Evolutionary conservation across 83 land plant genomes (phyloP), one percentile per base, ranked within the genome.

Genomic region (Picea mariana): DNA sequence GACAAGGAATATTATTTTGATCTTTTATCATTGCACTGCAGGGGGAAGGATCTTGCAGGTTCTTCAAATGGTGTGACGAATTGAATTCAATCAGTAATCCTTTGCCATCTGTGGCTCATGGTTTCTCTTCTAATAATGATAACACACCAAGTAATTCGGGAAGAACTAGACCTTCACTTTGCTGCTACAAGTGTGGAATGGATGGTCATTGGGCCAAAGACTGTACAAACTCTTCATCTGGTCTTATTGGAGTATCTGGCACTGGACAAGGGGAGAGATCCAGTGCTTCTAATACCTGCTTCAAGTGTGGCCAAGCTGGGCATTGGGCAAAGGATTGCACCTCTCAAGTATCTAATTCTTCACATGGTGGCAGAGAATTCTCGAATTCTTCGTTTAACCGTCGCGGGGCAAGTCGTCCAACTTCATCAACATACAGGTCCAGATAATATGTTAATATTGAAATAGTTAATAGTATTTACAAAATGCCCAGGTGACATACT

Each of bases 41-140:
- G 71, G 71, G 17, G 38, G 38, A 67, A 7, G 71, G 34, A 67
- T 11, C 71, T 67, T 67, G 71, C 16, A 67, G 9, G 17, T 67
- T 67, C 71, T 67, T 67, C 71, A 67, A 67, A 67, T 67, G 71
- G 71, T 67, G 71, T 67, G 71, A 67, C 15, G 71, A 67, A 67
- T 21, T 67, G 71, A 26, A 67, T 31, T 23, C 71, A 67, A 27
- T 13, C 5, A 67, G 15, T 67, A 67, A 67, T 26, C 26, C 13
- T 67, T 67, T 4, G 15, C 71, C 71, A 21, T 9, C 5, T 67
- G 17, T 4, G 31, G 31, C 26, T 31, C 71, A 13, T 8, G 31
- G 15, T 67, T 67, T 67, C 40, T 26, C 71, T 24, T 24, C 71
- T 27, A 67, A 15, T 3, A 24, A 67, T 67, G 71, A 31, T 31